A percentile compares a stretch with the other conserved stretches of the same genome.
These are phyloP conservation scores for Fonsecaea nubica DNA, from an alignment of 2,329 filamentous ascomycete species.

Conservation along the genomic window DNA sequence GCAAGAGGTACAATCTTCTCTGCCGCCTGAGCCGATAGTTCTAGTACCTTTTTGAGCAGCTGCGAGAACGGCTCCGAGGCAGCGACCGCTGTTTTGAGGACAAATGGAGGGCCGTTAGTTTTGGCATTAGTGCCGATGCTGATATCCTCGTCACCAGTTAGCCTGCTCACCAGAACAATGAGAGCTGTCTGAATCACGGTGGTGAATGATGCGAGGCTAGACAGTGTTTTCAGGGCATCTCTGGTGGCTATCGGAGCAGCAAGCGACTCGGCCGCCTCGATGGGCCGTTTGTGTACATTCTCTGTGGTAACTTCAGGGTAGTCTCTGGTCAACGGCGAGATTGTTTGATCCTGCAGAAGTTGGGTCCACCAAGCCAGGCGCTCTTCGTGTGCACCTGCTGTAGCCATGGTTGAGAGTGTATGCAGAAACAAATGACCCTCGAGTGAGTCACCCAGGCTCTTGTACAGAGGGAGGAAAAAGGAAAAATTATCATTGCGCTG, in stretches of 20 bases:
- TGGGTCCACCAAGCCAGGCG: slow-evolving; percentile 52
- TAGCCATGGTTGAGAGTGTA: slow-evolving; percentile 24
- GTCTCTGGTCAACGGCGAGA: slow-evolving; percentile 53
- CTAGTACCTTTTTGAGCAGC: slow-evolving; percentile 50
- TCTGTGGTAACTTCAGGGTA: slow-evolving; percentile 48
- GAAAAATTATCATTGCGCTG: slow-evolving; percentile 11
- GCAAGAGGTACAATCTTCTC: slow-evolving; percentile 28
- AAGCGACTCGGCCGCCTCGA: slow-evolving; percentile 53
- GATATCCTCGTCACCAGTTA: slow-evolving; percentile 59
- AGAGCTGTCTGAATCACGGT: slow-evolving; percentile 53
- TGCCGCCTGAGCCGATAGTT: slow-evolving; percentile 26
- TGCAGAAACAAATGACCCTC: background rate
- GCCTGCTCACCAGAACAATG: slow-evolving; percentile 52
- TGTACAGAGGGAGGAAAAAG: background rate
- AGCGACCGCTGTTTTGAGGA: slow-evolving; percentile 52
- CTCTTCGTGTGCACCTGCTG: slow-evolving; percentile 10
- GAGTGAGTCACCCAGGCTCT: slow-evolving; percentile 7
- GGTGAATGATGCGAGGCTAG: slow-evolving; percentile 46
- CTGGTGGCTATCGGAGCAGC: slow-evolving; percentile 47
- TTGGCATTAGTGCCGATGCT: slow-evolving; percentile 53
- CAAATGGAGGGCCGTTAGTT: slow-evolving; percentile 54
- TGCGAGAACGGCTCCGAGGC: slow-evolving; percentile 50
- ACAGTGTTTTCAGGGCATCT: slow-evolving; percentile 49
- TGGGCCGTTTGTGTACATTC: slow-evolving; percentile 46
- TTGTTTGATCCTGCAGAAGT: slow-evolving; percentile 50